phyloP scores from a whole-genome alignment of 2,329 filamentous ascomycete species.

The Ustulina deusta region DNA sequence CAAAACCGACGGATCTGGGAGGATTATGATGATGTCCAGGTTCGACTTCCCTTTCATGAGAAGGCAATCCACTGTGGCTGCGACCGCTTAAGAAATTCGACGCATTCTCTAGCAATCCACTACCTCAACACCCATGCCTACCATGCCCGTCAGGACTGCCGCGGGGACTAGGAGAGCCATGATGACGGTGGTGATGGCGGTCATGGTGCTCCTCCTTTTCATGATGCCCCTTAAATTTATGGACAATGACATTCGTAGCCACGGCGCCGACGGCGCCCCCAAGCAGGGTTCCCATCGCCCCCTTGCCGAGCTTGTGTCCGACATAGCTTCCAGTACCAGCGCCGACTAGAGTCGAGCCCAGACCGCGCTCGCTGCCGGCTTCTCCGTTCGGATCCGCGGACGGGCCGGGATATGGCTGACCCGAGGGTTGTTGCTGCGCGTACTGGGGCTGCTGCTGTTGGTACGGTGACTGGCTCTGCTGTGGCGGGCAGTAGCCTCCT shows the following conservation, averaged over 20 bases:
- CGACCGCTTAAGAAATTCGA: conserved; percentile 39
- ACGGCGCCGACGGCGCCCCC: conserved; percentile 67
- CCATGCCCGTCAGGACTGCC: conserved; percentile 20
- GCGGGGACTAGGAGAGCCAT: conserved; percentile 5
- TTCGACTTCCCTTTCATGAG: neutral
- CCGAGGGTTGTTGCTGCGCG: conserved; percentile 26
- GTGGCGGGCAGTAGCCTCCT: conserved; percentile 31
- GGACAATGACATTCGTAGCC: conserved; percentile 65
- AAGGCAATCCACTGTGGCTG: neutral
- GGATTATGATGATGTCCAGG: neutral
- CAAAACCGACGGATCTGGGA: conserved; percentile 17
- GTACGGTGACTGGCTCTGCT: conserved; percentile 40
- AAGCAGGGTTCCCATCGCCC: conserved; percentile 64
- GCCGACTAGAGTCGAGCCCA: conserved; percentile 66
- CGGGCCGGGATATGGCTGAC: conserved; percentile 22
- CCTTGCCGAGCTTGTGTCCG: conserved; percentile 67
- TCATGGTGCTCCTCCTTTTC: conserved; percentile 47
- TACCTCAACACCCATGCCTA: conserved; percentile 30
- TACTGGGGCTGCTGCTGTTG: conserved; percentile 39
- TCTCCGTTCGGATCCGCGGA: conserved; percentile 32
- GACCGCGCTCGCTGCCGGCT: conserved; percentile 64
- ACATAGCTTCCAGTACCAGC: conserved; percentile 65
- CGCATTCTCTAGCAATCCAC: conserved; percentile 42
- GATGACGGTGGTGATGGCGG: conserved; percentile 24
- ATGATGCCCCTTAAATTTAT: conserved; percentile 56